These are phyloP conservation scores for Mycena vulgaris DNA, from an alignment of 768 basidiomycete genomes.

Conservation along the genomic window DNA sequence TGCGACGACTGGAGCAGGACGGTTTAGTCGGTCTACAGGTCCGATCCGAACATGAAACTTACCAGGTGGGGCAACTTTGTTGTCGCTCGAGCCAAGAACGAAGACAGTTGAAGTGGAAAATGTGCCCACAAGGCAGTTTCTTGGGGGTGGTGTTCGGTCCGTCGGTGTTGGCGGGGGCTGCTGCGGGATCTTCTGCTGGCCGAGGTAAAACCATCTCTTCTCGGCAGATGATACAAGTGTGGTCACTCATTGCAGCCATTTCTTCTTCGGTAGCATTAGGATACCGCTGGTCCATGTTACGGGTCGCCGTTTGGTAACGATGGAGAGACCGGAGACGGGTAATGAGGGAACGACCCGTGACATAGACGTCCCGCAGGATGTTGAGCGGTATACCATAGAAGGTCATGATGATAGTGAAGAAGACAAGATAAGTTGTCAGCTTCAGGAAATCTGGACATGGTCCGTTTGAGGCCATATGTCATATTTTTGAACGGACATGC, in stretches of 20 bases:
- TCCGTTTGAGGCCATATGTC: slow-evolving; percentile 25
- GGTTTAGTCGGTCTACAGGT: slow-evolving; percentile 27
- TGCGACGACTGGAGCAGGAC: slow-evolving; percentile 72
- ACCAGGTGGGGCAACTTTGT: slow-evolving; percentile 99
- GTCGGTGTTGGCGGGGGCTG: slow-evolving; percentile 57
- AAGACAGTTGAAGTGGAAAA: slow-evolving; percentile 98
- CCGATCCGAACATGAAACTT: slow-evolving; percentile 46
- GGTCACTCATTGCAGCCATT: slow-evolving; percentile 84
- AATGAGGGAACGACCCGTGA: slow-evolving; percentile 94
- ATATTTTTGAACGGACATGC: slow-evolving; percentile 42
- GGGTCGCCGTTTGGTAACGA: slow-evolving; percentile 93
- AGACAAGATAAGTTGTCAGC: slow-evolving; percentile 90
- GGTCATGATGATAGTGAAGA: slow-evolving; percentile 95
- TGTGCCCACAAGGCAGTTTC: slow-evolving; percentile 95
- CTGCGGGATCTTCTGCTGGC: slow-evolving; percentile 44
- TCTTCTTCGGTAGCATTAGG: slow-evolving; percentile 94
- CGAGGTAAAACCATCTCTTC: slow-evolving; percentile 86
- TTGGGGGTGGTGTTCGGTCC: slow-evolving; percentile 97
- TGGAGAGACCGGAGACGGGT: slow-evolving; percentile 89
- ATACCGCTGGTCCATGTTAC: slow-evolving; percentile 97
- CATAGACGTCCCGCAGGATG: slow-evolving; percentile 96
- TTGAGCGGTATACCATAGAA: slow-evolving; percentile 97
- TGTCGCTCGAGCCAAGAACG: slow-evolving; percentile 98
- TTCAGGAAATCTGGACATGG: slow-evolving; percentile 88
- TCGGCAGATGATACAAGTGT: slow-evolving; percentile 97